Conservation (phyloP, 495 filamentous ascomycete genomes). For the Cercophora sp. region DNA sequence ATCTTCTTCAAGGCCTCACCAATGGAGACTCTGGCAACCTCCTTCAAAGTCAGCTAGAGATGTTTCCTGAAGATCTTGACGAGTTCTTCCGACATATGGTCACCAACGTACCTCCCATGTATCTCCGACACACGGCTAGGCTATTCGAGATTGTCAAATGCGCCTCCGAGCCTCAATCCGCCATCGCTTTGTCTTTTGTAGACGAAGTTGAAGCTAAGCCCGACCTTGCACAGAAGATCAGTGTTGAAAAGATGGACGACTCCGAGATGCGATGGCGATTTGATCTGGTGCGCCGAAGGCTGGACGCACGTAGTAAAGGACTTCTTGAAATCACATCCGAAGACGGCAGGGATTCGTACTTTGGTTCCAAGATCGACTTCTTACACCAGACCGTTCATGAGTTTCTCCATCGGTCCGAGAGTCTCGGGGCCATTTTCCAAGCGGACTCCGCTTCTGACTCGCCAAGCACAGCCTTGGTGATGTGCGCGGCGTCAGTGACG, state of each 20-base stretch:
- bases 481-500: neutral
- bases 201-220: neutral
- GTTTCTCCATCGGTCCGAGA: neutral
- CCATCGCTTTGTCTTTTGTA: neutral
- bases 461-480: neutral
- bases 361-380: neutral
- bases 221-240: neutral
- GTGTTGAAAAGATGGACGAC: neutral
- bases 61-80: neutral
- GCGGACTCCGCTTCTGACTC: neutral
- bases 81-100: conserved; percentile 4
- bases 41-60: neutral
- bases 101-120: neutral
- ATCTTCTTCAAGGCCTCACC: neutral
- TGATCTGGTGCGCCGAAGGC: neutral
- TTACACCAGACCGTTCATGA: neutral
- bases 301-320: neutral
- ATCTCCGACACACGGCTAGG: neutral
- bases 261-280: neutral
- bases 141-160: neutral
- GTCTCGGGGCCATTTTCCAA: neutral
- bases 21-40: neutral
- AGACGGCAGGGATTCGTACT: neutral
- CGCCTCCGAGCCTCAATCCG: neutral
- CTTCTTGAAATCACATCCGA: neutral